phyloP scores from a whole-genome alignment of 2,329 filamentous ascomycete species.

The Ophiostoma sp. region DNA sequence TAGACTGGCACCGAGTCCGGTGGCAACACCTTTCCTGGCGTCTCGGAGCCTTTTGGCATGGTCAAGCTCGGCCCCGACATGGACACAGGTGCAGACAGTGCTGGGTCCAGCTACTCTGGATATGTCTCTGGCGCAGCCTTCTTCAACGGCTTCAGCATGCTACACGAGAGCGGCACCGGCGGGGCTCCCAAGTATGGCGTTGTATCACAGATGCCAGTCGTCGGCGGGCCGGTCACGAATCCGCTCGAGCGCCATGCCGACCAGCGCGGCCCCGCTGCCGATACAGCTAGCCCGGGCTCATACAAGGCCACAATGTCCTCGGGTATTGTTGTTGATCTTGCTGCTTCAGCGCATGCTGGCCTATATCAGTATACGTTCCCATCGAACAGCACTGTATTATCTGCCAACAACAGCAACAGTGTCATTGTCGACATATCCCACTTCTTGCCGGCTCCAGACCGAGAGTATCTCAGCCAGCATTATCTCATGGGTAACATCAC shows the following conservation, averaged over 20 bases:
- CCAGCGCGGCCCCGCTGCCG: slow-evolving; percentile 39
- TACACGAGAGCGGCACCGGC: slow-evolving; percentile 62
- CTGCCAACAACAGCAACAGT: background rate
- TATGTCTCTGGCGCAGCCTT: slow-evolving; percentile 36
- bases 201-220: slow-evolving; percentile 53
- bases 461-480: background rate
- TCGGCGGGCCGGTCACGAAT: slow-evolving; percentile 34
- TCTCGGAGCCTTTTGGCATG: slow-evolving; percentile 44
- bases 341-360: slow-evolving; percentile 39
- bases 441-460: background rate
- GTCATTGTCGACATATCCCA: background rate
- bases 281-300: slow-evolving; percentile 50
- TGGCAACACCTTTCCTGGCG: slow-evolving; percentile 47
- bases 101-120: slow-evolving; percentile 47
- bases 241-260: slow-evolving; percentile 48
- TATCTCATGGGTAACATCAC: background rate
- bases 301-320: slow-evolving; percentile 53
- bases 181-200: slow-evolving; percentile 66
- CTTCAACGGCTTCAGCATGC: slow-evolving; percentile 56
- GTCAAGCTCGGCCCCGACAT: slow-evolving; percentile 48
- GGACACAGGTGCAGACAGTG: slow-evolving; percentile 36
- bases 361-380: background rate
- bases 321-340: slow-evolving; percentile 52
- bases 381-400: background rate
- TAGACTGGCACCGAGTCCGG: slow-evolving; percentile 43